Evolutionary conservation across 176 grass and related monocot species (phyloP).

Genomic region (Oryza coarctata): DNA sequence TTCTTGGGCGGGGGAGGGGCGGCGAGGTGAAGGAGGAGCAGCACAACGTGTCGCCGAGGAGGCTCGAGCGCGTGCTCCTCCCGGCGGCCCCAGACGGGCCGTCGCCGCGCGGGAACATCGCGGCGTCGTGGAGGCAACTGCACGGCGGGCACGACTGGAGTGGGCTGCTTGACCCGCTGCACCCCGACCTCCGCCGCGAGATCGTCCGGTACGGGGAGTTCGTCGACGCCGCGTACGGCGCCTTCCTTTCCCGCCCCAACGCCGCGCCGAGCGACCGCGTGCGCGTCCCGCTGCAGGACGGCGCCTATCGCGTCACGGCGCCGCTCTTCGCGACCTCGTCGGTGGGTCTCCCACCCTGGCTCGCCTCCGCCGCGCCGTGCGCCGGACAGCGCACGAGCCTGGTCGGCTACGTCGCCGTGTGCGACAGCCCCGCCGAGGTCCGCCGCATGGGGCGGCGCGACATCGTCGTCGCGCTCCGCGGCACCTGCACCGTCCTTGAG

Average conservation of each 20-base stretch:
- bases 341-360: slow-evolving; percentile 31
- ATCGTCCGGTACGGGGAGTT: slow-evolving; percentile 63
- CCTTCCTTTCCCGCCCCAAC: slow-evolving; percentile 45
- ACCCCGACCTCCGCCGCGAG: slow-evolving; percentile 67
- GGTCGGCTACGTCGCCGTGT: slow-evolving; percentile 66
- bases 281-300: slow-evolving; percentile 39
- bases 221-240: slow-evolving; percentile 56
- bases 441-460: slow-evolving; percentile 69
- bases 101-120: slow-evolving; percentile 54
- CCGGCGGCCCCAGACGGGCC: slow-evolving; percentile 39
- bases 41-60: slow-evolving; percentile 37
- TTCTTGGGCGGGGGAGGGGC: slow-evolving; percentile 12
- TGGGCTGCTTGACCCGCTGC: slow-evolving; percentile 56
- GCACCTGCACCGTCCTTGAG: slow-evolving; percentile 65
- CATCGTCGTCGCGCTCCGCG: slow-evolving; percentile 64
- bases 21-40: neutral
- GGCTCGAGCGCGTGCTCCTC: slow-evolving; percentile 35
- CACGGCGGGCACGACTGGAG: slow-evolving; percentile 48
- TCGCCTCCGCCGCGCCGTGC: slow-evolving; percentile 36
- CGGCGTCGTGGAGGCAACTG: slow-evolving; percentile 28
- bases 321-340: slow-evolving; percentile 54
- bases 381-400: slow-evolving; percentile 42
- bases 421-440: slow-evolving; percentile 44
- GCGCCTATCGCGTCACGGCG: slow-evolving; percentile 49
- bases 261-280: slow-evolving; percentile 17